Evolutionary conservation across 805 yeast species (phyloP).

Genomic region (Starmerella kuoi): DNA sequence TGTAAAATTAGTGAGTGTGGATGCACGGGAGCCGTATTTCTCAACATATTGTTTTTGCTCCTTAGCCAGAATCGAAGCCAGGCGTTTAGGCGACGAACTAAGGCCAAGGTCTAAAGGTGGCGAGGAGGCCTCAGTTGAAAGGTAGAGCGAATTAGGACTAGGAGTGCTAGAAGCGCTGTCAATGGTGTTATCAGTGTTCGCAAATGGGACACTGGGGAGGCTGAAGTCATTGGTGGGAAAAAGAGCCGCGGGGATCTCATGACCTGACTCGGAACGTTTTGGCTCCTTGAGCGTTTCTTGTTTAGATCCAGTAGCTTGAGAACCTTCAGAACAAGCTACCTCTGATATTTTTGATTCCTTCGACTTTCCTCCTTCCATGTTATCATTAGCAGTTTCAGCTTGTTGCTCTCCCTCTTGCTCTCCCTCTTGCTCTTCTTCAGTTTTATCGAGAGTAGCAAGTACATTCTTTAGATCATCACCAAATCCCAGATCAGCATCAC

Average conservation of each 20-base stretch:
- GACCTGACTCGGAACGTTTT: neutral
- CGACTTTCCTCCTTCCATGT: neutral
- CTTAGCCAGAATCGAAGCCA: slow-evolving; percentile 9
- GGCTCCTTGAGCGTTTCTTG: neutral
- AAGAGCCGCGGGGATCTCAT: neutral
- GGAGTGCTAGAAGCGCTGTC: slow-evolving; percentile 13
- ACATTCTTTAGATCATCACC: slow-evolving; percentile 19
- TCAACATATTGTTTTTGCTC: slow-evolving; percentile 16
- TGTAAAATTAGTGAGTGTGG: slow-evolving; percentile 6
- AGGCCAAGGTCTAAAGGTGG: slow-evolving; percentile 7
- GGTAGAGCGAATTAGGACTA: slow-evolving; percentile 16
- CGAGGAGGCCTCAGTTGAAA: slow-evolving; percentile 10
- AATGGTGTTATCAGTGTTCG: neutral
- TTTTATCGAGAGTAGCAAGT: slow-evolving; percentile 10
- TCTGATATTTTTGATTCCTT: neutral
- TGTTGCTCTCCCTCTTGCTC: neutral
- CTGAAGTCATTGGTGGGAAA: neutral
- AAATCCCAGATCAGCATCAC: slow-evolving; percentile 12
- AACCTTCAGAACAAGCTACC: neutral
- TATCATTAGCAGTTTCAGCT: neutral
- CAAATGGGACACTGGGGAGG: slow-evolving; percentile 10
- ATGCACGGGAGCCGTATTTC: slow-evolving; percentile 13
- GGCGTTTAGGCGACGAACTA: slow-evolving; percentile 2
- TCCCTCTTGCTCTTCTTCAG: neutral
- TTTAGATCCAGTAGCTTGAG: neutral